Base-by-base conservation (phyloP, 306 rosid genomes). In the Cicer judaicum region DNA sequence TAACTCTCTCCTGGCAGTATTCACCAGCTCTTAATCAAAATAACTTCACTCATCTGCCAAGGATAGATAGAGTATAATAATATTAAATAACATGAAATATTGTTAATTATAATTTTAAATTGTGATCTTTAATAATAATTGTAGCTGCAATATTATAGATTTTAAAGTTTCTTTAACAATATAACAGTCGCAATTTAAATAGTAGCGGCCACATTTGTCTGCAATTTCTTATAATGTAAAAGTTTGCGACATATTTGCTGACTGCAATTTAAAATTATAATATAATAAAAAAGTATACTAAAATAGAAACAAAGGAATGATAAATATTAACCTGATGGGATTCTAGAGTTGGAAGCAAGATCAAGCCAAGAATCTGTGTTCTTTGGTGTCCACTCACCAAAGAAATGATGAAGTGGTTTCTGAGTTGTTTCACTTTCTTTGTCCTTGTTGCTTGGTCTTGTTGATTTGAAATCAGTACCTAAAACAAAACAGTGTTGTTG, bases 281-380 rank as follows among this genome's bases (percentile, higher is more conserved):
- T 29, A 29, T 1, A 42, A 19, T 0, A 10, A 56, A 16, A 16
- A 44, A 39, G 19, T 24, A 24, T 24, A 24, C 34, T 24, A 24
- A 2, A 24, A 47, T 29, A 42, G 2, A n/a, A 29, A 42, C 36
- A 24, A 11, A 38, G 15, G 21, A 75, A 29, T 21, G 41, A 57
- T 56, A 48, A 53, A 81, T 75, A 83, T 82, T 73, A 29, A 84
- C 93, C 91, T 61, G 78, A 48, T 39, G 77, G 88, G 62, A 86
- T 82, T 78, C 88, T 90, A 77, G 96, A 88, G 88, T 85, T 89
- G 84, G 97, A 84, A 66, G 99, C 90, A 83, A 95, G 97, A 85
- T 95, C 99, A 59, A 95, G 96, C 99, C 98, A 95, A 59, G 97
- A 87, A 68, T 92, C 97, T 14, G 98, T 76, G 89, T 80, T 85